Percentiles rank a stretch among this genome's conserved stretches.
Conservation (phyloP, 2,329 filamentous ascomycete genomes). For the Madurella fahalii region DNA sequence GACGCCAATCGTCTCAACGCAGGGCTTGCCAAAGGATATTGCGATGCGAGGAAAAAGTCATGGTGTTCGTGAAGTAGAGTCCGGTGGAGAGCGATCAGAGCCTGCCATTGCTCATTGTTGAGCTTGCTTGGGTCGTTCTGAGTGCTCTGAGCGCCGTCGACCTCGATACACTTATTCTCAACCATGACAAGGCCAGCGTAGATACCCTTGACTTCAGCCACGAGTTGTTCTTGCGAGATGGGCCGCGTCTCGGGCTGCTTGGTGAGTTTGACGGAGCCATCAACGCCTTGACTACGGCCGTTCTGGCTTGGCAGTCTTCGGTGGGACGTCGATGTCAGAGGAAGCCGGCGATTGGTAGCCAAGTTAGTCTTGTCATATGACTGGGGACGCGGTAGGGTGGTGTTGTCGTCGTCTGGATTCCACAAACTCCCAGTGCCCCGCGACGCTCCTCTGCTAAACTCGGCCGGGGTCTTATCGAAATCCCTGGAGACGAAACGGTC, state of each 20-base stretch:
- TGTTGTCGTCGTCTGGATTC: too few relatives aligned
- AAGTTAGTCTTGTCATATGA: too few relatives aligned
- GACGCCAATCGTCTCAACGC: constrained; percentile 64
- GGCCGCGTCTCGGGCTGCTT: constrained; percentile 60
- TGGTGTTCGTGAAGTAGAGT: constrained; percentile 79
- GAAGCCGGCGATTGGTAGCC: too few relatives aligned
- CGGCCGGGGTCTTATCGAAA: too few relatives aligned
- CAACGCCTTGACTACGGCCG: too few relatives aligned
- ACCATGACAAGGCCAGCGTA: constrained; percentile 83
- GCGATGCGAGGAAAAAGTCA: constrained; percentile 80
- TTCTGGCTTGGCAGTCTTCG: too few relatives aligned
- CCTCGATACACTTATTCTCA: constrained; percentile 80
- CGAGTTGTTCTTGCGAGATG: constrained; percentile 73
- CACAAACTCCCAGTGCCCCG: too few relatives aligned
- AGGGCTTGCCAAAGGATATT: constrained; percentile 73
- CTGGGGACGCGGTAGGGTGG: too few relatives aligned
- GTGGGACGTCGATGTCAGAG: too few relatives aligned
- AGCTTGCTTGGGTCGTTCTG: constrained; percentile 43
- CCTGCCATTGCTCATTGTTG: constrained; percentile 74
- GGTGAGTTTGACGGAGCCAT: constrained; percentile 14
- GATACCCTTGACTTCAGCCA: constrained; percentile 77
- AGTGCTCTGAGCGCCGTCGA: constrained; percentile 60
- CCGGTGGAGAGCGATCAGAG: constrained; percentile 74
- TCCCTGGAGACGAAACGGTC: too few relatives aligned
- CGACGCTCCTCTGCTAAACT: too few relatives aligned